Evolutionary conservation across 2,329 filamentous ascomycete species (phyloP), one percentile per base, ranked within the genome.

Genomic region (Aureobasidium sp.): DNA sequence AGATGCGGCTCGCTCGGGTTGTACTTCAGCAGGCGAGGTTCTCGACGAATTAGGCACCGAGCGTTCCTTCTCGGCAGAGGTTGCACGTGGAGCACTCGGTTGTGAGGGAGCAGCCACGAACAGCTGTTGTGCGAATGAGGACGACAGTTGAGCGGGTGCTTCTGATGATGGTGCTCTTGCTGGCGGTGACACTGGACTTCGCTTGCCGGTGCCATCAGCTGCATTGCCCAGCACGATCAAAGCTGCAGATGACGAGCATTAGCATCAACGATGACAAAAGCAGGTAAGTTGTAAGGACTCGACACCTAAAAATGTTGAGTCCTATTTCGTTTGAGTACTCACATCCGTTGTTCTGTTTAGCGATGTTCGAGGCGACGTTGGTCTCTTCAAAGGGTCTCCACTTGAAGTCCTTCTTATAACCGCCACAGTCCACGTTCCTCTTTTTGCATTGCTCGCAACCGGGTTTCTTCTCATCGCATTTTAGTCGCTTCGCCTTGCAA

Each of bases 341-440:
- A 60, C 57, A 37, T 74, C 78, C 72, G 74, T 80, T 82, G 70
- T 78, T 82, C 44, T 74, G 65, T 67, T 79, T 82, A 46, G 69
- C 69, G 29, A 70, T 67, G 65, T 80, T 82, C 56, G 74, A 74
- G 24, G 74, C 73, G 65, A 85, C 78, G 61, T 76, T 84, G 51
- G 82, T 80, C 66, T 89, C 86, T 69, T 87, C 85, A 67, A 88
- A 88, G 0, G 85, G 81, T 59, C 85, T 79, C 87, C 87, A 90
- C 78, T 89, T 89, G 76, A 88, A 89, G 71, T 88, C 84, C 71
- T 88, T 90, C 72, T 85, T 87, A 74, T 89, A 90, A 39, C 87
- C 87, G 63, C 86, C 87, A 70, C 87, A 90, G 3, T 77, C 71
- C 26, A 89, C 86, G 65, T 82, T 84, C 59, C 87, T 79, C 67